These are phyloP conservation scores for Vitis rotundifolia DNA, from an alignment of 164 flowering plant genomes.

Conservation along the genomic window DNA sequence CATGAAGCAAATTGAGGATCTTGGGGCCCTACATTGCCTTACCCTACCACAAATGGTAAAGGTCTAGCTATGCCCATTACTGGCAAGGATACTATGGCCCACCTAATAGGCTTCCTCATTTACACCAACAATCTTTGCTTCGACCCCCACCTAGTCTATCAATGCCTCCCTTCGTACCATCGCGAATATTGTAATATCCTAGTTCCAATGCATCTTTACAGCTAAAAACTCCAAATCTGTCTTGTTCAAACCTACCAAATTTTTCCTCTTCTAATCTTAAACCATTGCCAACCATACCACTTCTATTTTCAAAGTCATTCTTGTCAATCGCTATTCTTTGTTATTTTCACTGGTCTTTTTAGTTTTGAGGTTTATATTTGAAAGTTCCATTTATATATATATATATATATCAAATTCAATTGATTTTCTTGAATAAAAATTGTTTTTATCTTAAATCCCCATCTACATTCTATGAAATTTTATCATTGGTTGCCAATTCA, in stretches of 20 bases:
- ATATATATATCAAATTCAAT: too few species aligned
- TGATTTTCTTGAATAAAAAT: too few species aligned
- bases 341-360: too few species aligned
- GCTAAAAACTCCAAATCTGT: slow-evolving; percentile 8
- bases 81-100: slow-evolving; percentile 36
- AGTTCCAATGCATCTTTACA: slow-evolving; percentile 15
- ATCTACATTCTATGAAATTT: too few species aligned
- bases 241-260: slow-evolving; percentile 10
- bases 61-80: slow-evolving; percentile 35
- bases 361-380: too few species aligned
- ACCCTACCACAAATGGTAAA: slow-evolving; percentile 20
- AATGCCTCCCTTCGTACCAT: slow-evolving; percentile 29
- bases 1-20: slow-evolving; percentile 24
- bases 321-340: too few species aligned
- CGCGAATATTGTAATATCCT: slow-evolving; percentile 19
- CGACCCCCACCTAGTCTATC: slow-evolving; percentile 29
- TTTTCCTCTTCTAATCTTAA: neutral
- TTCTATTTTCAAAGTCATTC: slow-evolving; percentile 5
- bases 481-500: too few species aligned
- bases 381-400: too few species aligned
- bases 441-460: too few species aligned
- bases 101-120: slow-evolving; percentile 20
- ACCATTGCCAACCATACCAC: too few species aligned
- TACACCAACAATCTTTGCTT: slow-evolving; percentile 32
- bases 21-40: slow-evolving; percentile 28